These are phyloP conservation scores for Populus deltoides DNA, from an alignment of 345 rosid species.

Conservation along the genomic window DNA sequence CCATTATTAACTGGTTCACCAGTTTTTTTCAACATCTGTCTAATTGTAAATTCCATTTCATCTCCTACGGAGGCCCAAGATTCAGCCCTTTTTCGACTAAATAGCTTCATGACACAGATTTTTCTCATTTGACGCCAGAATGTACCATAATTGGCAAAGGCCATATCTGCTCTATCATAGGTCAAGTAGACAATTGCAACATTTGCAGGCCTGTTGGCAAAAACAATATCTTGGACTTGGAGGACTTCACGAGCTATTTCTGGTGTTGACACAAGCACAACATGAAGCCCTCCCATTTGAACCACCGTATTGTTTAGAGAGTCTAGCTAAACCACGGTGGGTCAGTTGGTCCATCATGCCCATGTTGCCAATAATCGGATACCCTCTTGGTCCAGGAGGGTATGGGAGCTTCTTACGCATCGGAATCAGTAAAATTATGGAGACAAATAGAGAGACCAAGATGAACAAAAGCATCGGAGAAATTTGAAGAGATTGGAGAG, in stretches of 20 bases:
- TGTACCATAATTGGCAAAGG: slow-evolving; percentile 29
- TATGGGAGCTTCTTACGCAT: background rate
- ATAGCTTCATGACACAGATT: slow-evolving; percentile 28
- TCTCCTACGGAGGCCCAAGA: slow-evolving; percentile 29
- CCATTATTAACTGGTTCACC: slow-evolving; percentile 17
- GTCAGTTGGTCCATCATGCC: slow-evolving; percentile 21
- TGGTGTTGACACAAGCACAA: slow-evolving; percentile 15
- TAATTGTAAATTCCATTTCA: slow-evolving; percentile 10
- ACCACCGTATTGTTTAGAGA: slow-evolving; percentile 22
- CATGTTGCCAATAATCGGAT: slow-evolving; percentile 24
- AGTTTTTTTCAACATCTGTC: background rate
- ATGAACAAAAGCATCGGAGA: background rate
- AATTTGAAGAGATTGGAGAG: background rate
- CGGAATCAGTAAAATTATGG: background rate
- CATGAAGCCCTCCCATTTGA: slow-evolving; percentile 23
- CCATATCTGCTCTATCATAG: slow-evolving; percentile 31
- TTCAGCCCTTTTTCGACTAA: slow-evolving; percentile 27
- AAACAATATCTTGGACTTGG: slow-evolving; percentile 23
- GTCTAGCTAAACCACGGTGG: slow-evolving; percentile 21
- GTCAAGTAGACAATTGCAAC: slow-evolving; percentile 22
- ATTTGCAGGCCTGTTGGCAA: slow-evolving; percentile 25
- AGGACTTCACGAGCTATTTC: slow-evolving; percentile 25
- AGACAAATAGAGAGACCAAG: background rate
- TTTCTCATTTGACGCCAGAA: slow-evolving; percentile 34
- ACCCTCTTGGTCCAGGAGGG: slow-evolving; percentile 19